Percentiles rank a stretch among this genome's conserved stretches.
These are phyloP conservation scores for Aspergillus nomiae DNA, from an alignment of 2,329 filamentous ascomycete genomes.

Conservation along the genomic window DNA sequence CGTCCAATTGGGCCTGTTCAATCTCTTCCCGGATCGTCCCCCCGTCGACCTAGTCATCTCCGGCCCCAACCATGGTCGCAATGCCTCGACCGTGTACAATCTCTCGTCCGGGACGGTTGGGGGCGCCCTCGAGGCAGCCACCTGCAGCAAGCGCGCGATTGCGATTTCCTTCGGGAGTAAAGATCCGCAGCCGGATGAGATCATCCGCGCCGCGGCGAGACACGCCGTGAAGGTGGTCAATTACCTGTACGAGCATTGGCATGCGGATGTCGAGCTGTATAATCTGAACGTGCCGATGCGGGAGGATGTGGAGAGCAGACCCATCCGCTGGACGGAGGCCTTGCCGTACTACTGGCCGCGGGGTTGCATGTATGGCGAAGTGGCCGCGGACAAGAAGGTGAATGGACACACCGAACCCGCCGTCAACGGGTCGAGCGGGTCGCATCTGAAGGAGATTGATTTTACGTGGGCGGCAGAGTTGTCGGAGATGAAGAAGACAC, in stretches of 20 bases:
- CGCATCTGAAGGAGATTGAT: constrained; percentile 69
- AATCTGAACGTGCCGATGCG: constrained; percentile 83
- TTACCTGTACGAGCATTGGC: constrained; percentile 72
- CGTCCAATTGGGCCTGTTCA: constrained; percentile 74
- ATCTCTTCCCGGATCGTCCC: constrained; percentile 69
- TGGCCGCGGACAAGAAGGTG: constrained; percentile 47
- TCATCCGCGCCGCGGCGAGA: constrained; percentile 72
- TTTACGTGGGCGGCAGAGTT: constrained; percentile 91
- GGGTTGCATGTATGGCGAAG: constrained; percentile 77
- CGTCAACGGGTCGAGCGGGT: constrained; percentile 14
- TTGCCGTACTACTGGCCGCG: constrained; percentile 83
- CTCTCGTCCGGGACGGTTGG: constrained; percentile 75
- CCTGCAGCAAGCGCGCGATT: constrained; percentile 68
- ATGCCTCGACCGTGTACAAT: constrained; percentile 76
- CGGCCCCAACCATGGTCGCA: constrained; percentile 77
- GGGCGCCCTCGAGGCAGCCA: constrained; percentile 72
- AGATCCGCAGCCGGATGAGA: constrained; percentile 71
- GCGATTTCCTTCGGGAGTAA: constrained; percentile 84
- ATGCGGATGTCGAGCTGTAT: constrained; percentile 72
- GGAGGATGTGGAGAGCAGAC: constrained; percentile 66
- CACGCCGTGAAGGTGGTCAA: constrained; percentile 75
- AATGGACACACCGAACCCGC: constrained; percentile 1
- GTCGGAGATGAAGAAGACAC: constrained; percentile 79
- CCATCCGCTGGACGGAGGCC: constrained; percentile 75
- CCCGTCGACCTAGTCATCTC: constrained; percentile 73